Evolutionary conservation across 2,329 filamentous ascomycete genomes (phyloP).

Genomic region (Pyrenophora seminiperda): DNA sequence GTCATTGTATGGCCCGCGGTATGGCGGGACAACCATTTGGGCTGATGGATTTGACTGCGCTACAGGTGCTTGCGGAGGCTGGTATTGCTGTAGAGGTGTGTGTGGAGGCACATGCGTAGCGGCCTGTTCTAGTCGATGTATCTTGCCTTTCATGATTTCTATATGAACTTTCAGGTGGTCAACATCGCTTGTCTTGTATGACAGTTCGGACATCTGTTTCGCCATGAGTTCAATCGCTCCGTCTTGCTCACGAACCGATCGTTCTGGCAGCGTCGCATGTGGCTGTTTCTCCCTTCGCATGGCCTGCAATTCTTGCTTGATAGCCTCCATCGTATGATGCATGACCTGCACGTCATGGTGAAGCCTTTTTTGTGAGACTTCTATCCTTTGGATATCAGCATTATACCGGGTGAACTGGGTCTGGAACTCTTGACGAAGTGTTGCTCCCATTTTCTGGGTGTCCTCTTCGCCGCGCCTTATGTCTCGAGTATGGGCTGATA

Average conservation of each 20-base stretch:
- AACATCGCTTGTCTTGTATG: conserved; percentile 53
- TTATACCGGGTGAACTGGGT: conserved; percentile 35
- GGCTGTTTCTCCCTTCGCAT: conserved; percentile 25
- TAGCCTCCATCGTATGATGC: conserved; percentile 43
- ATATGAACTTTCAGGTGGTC: conserved; percentile 55
- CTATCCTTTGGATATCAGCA: conserved; percentile 47
- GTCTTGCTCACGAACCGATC: conserved; percentile 34
- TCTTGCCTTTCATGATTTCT: conserved; percentile 55
- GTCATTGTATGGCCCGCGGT: not conserved
- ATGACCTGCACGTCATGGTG: conserved; percentile 51
- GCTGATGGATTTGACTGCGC: not conserved
- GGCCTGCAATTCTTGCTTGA: conserved; percentile 44
- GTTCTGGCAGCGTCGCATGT: conserved; percentile 4
- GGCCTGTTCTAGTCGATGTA: conserved; percentile 48
- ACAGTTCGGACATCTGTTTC: conserved; percentile 48
- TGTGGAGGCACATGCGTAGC: conserved; percentile 12
- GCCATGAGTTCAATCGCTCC: conserved; percentile 54
- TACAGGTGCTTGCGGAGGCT: conserved; percentile 11
- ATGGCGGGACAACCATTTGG: not conserved
- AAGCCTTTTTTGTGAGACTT: conserved; percentile 48
- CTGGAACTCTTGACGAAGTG: conserved; percentile 47
- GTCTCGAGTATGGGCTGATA: conserved; percentile 42
- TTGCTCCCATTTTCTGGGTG: conserved; percentile 39
- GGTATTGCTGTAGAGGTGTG: conserved; percentile 13
- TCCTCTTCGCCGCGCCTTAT: conserved; percentile 37